Percentiles rank a stretch among this genome's conserved stretches.
These are phyloP conservation scores for Castanospermum australe DNA, from an alignment of 306 rosid species.

Conservation along the genomic window DNA sequence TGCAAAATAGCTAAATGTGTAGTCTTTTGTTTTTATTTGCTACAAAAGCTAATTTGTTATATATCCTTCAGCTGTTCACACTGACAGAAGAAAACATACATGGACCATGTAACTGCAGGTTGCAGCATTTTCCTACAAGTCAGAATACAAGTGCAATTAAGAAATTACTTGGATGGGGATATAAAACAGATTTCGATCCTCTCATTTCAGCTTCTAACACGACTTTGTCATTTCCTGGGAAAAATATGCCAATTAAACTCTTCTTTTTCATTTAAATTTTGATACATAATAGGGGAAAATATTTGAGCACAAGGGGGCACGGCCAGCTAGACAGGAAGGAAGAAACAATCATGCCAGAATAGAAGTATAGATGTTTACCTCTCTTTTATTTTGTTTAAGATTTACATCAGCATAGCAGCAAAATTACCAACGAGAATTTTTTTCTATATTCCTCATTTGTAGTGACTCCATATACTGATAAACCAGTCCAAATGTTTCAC, in stretches of 20 bases:
- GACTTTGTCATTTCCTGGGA: background rate
- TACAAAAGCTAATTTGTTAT: background rate
- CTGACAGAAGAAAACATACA: conserved; percentile 7
- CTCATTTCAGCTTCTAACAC: conserved; percentile 17
- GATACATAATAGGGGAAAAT: background rate
- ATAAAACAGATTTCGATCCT: background rate
- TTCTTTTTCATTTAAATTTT: background rate
- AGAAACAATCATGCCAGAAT: background rate
- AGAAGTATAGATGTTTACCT: background rate
- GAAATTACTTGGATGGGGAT: conserved; percentile 7
- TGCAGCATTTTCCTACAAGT: background rate
- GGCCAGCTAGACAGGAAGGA: background rate
- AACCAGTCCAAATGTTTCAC: background rate
- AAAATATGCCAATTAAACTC: background rate
- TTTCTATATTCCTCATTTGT: background rate
- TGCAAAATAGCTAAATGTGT: conserved; percentile 16
- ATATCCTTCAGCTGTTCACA: conserved; percentile 12
- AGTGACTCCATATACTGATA: background rate
- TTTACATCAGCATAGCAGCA: background rate
- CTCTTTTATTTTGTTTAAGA: background rate
- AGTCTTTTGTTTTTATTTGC: conserved; percentile 2
- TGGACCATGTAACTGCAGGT: background rate
- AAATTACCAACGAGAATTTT: background rate
- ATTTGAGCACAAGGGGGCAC: background rate
- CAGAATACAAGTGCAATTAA: background rate